Conservation (phyloP, 495 filamentous ascomycete species). For the Rhypophila decipiens region DNA sequence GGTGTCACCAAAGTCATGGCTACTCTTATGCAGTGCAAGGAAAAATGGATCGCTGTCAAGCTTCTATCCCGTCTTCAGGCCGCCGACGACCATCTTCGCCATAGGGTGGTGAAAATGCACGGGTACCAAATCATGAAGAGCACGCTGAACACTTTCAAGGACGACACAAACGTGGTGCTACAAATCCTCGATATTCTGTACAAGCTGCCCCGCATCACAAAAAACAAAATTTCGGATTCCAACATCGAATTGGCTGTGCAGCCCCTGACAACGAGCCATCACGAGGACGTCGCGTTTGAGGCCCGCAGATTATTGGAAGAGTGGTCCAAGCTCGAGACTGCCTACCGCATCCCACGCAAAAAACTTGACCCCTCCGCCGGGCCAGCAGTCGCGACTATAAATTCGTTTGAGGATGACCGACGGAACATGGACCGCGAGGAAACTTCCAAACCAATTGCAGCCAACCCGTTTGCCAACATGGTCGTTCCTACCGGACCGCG, state of each 20-base stretch:
- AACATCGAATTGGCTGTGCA: slow-evolving; percentile 86
- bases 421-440: slow-evolving; percentile 61
- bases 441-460: slow-evolving; percentile 13
- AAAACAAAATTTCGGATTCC: slow-evolving; percentile 95
- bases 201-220: slow-evolving; percentile 81
- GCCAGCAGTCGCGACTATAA: slow-evolving; percentile 31
- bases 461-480: slow-evolving; percentile 28
- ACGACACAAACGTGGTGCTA: slow-evolving; percentile 80
- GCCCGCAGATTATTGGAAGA: slow-evolving; percentile 67
- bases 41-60: slow-evolving; percentile 99
- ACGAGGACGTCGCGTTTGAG: slow-evolving; percentile 67
- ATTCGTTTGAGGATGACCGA: slow-evolving; percentile 57
- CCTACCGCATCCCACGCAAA: slow-evolving; percentile 87
- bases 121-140: slow-evolving; percentile 92
- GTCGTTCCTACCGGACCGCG: slow-evolving; percentile 58
- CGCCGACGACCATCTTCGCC: slow-evolving; percentile 79
- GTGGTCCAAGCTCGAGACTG: slow-evolving; percentile 89
- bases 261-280: slow-evolving; percentile 56
- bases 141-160: slow-evolving; percentile 73
- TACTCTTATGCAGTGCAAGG: slow-evolving; percentile 95
- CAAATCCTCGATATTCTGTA: slow-evolving; percentile 88
- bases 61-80: slow-evolving; percentile 82
- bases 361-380: slow-evolving; percentile 40
- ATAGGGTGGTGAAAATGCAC: slow-evolving; percentile 91
- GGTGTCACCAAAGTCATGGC: slow-evolving; percentile 98